Conservation (phyloP, 768 basidiomycete genomes). For the Leccinum obscurum region DNA sequence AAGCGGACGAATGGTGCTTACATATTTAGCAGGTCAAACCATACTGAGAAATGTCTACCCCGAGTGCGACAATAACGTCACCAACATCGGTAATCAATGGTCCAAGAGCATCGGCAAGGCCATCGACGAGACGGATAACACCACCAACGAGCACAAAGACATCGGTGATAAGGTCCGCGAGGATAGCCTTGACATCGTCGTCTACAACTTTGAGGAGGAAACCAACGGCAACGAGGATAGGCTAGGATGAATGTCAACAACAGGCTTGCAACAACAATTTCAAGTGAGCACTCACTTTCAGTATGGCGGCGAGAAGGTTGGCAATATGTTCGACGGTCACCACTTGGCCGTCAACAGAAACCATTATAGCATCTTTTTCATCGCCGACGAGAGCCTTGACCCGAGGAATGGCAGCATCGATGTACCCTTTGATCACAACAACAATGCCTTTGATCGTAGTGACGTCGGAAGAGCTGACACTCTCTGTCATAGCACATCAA, state of each 20-base stretch:
- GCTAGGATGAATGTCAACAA: slow-evolving; percentile 14
- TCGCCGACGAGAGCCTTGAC: slow-evolving; percentile 30
- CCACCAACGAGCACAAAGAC: slow-evolving; percentile 15
- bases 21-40: slow-evolving; percentile 19
- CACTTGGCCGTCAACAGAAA: slow-evolving; percentile 20
- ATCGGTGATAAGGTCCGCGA: slow-evolving; percentile 13
- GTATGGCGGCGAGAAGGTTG: slow-evolving; percentile 20
- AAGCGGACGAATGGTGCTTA: neutral
- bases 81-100: slow-evolving; percentile 21
- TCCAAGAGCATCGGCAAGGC: slow-evolving; percentile 24
- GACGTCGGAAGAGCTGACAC: slow-evolving; percentile 23
- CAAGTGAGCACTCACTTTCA: slow-evolving; percentile 20
- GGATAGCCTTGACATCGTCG: neutral
- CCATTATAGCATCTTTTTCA: slow-evolving; percentile 26
- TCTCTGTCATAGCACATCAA: slow-evolving; percentile 21
- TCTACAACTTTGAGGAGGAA: slow-evolving; percentile 15
- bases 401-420: slow-evolving; percentile 22
- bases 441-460: slow-evolving; percentile 23
- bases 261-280: neutral
- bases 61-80: slow-evolving; percentile 24
- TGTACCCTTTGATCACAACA: slow-evolving; percentile 21
- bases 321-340: slow-evolving; percentile 31
- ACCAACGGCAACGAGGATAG: slow-evolving; percentile 29
- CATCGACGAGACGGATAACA: slow-evolving; percentile 19
- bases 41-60: slow-evolving; percentile 21